Evolutionary conservation across 805 yeast genomes (phyloP), one percentile per base, ranked within the genome.

Genomic region (Yamadazyma philogaea): DNA sequence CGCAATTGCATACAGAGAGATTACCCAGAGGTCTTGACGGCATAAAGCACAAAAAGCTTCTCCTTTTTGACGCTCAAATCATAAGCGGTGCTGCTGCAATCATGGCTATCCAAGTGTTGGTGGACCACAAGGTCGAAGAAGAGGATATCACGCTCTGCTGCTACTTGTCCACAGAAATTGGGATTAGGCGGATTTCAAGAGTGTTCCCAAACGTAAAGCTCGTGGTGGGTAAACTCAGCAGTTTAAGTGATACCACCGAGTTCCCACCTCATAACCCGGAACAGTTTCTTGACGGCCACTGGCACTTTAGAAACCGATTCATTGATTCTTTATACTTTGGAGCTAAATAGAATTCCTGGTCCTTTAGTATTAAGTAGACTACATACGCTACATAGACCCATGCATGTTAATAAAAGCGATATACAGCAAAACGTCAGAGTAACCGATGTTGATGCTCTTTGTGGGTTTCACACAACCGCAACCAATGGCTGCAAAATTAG

Each of bases 51-150:
- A 60, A 66, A 27, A 78, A 75, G 46, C 79, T 87, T 1, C 63
- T 91, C 7, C 63, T 91, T 37, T 78, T 87, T 55, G 97, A 91
- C 57, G 87, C 96, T 0, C 96, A 91, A 59, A 72, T 88, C 37
- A 82, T 87, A 24, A 82, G 95, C 22, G 99, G 98, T 2, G 95
- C 96, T 0, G 96, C 96, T 0, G 82, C 90, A 1, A 84, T 88
- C 33, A 93, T 91, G 98, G 96, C 97, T 0, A 78, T 87, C 34
- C 93, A 88, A 53, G 89, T 91, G 3, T 66, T 91, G 37, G 52
- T 86, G 12, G 98, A 91, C 56, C 95, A 91, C 57, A 84, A 82
- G 6, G 82, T 87, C 17, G 52, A 60, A 7, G 74, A 77, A 37
- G 65, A 72, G 22, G 75, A 84, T 49, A 84, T 93, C 17, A 75